Evolutionary conservation across 1,284 basidiomycete genomes (phyloP).

Genomic region (Trametes pubescens): DNA sequence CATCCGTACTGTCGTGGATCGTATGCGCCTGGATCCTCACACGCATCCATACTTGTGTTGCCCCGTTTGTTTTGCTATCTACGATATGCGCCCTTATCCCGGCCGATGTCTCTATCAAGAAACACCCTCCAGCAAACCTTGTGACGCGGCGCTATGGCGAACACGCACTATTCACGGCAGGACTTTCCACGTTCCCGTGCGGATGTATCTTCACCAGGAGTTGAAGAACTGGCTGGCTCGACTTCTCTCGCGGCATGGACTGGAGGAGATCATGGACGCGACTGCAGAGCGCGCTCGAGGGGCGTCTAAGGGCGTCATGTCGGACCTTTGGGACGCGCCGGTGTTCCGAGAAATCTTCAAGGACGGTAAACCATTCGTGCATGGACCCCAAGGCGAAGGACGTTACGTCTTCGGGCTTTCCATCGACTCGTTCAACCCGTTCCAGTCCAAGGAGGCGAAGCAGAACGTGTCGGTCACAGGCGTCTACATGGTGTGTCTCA

Average conservation of each 20-base stretch:
- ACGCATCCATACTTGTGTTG: slow-evolving; percentile 22
- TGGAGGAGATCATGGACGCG: slow-evolving; percentile 30
- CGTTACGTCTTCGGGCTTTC: slow-evolving; percentile 19
- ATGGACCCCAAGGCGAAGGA: slow-evolving; percentile 3
- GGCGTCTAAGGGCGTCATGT: neutral
- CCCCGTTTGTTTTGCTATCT: slow-evolving; percentile 24
- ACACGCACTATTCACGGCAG: slow-evolving; percentile 6
- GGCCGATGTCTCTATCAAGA: slow-evolving; percentile 2
- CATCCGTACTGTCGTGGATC: slow-evolving; percentile 20
- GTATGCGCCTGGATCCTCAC: neutral
- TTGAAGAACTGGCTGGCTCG: slow-evolving; percentile 31
- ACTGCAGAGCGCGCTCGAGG: neutral
- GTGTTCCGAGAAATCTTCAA: slow-evolving; percentile 21
- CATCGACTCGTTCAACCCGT: slow-evolving; percentile 38
- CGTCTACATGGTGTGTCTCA: slow-evolving; percentile 39
- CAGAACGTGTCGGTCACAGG: slow-evolving; percentile 25
- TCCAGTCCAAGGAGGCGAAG: slow-evolving; percentile 27
- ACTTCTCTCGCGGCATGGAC: slow-evolving; percentile 20
- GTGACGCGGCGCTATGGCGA: slow-evolving; percentile 12
- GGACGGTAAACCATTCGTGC: slow-evolving; percentile 26
- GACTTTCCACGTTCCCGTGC: slow-evolving; percentile 9
- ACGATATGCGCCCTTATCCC: neutral
- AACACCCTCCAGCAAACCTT: slow-evolving; percentile 11
- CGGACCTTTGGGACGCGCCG: slow-evolving; percentile 33
- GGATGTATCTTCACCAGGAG: slow-evolving; percentile 28